Percentiles rank a stretch among this genome's conserved stretches.
These are phyloP conservation scores for Lunularia cruciata DNA, from an alignment of 225 moss, liverwort and hornwort genomes.

Conservation along the genomic window DNA sequence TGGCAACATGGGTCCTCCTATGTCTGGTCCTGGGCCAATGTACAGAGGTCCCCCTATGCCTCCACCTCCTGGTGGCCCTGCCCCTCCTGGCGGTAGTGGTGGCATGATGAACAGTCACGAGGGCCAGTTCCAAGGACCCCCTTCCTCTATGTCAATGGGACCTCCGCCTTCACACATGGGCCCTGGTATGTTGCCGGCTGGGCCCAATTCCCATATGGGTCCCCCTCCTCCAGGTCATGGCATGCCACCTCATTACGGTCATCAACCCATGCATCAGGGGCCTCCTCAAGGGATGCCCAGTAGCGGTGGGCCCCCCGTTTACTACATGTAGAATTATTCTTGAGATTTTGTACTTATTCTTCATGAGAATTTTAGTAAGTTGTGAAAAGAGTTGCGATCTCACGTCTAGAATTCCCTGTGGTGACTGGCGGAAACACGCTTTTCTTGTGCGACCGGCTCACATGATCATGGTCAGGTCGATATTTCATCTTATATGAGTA, in stretches of 20 bases:
- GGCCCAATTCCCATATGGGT: constrained; percentile 67
- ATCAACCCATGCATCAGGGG: constrained; percentile 90
- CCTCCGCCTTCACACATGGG: constrained; percentile 79
- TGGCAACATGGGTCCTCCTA: constrained; percentile 53
- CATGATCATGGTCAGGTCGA: too few species aligned
- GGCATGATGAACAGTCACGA: constrained; percentile 42
- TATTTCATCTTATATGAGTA: neutral
- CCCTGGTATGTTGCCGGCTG: constrained; percentile 66
- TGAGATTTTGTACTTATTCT: constrained; percentile 42
- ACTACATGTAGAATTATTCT: constrained; percentile 70
- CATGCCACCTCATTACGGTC: constrained; percentile 53
- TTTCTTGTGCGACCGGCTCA: constrained; percentile 9
- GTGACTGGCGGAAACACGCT: constrained; percentile 5
- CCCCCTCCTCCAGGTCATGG: constrained; percentile 74
- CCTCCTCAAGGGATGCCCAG: constrained; percentile 88
- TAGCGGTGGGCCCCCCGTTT: constrained; percentile 86
- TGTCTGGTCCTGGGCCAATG: constrained; percentile 72
- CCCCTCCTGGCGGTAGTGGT: constrained; percentile 53
- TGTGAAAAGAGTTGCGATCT: constrained; percentile 17
- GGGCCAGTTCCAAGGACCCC: constrained; percentile 49
- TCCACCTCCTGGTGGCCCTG: constrained; percentile 68
- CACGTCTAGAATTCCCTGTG: constrained; percentile 10
- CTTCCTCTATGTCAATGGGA: constrained; percentile 68
- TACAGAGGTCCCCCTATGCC: constrained; percentile 61
- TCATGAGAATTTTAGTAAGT: constrained; percentile 23